Base-by-base conservation (phyloP, 2,329 filamentous ascomycete species). In the Neonectria faginata region DNA sequence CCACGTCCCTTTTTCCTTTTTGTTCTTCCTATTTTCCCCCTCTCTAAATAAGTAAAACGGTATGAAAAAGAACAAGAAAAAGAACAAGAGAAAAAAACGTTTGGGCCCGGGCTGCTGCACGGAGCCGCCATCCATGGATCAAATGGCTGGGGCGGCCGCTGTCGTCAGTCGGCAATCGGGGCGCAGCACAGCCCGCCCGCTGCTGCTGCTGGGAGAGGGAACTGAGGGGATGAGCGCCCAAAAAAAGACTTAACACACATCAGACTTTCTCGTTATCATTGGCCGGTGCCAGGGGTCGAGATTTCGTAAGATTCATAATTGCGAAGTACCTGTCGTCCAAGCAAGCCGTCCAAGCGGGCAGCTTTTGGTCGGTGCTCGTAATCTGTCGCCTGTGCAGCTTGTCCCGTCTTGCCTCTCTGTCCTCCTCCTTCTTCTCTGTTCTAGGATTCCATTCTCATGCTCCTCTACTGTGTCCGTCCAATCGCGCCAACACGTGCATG, bases 131-230 rank as follows among this genome's bases (percentile, higher is more conserved):
- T 29, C 33, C 33, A 41, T 44, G 18, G 52, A 18, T 25, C 25
- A n/a, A 31, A 47, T 25, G 29, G 10, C 54, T 57, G 54, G 54
- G 29, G 22, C 27, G 27, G n/a, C 41, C 41, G 53, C 31, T 41
- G 33, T 51, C 20, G 25, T 29, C 45, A 41, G 45, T 55, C 42
- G 20, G 20, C 41, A 47, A 48, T 60, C 42, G 57, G 41, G 57
- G 57, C 57, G 57, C 57, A 60, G 57, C 57, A 27, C 57, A 27
- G 16, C 44, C 14, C 25, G 25, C 25, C 25, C 3, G 2, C 12
- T 4, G 2, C 12, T 7, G 14, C 14, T 33, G 18, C 12, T 53
- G 33, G 33, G 36, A 53, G 41, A 39, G 22, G 51, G 31, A 41
- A 53, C 33, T 41, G 18, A n/a, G n/a, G n/a, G n/a, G n/a, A 53